Evolutionary conservation across 352 stramenopile genomes (phyloP), one percentile per base, ranked within the genome.

Genomic region (Elongisporangium anandrum): DNA sequence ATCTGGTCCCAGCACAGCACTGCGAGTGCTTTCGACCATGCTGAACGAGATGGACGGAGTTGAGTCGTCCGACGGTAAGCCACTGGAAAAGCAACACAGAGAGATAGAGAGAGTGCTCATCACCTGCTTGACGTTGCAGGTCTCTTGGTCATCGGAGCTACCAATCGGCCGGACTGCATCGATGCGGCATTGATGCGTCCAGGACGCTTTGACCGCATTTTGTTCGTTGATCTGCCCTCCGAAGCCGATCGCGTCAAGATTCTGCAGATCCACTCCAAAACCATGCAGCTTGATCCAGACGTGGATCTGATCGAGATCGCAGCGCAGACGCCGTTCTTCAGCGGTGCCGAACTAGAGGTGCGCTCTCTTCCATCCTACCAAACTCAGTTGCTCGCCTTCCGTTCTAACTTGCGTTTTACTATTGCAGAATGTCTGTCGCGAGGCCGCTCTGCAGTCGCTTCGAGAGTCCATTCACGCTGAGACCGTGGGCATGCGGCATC

Each of bases 1-100:
- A 12, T 69, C 67, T 6, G 78, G 80, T 0, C 83, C 75, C 2
- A 90, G 73, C 41, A 89, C 91, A 8, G 71, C 88, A 10, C 72
- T 88, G 63, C 91, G 97, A 39, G 93, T 99, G 22, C 92, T 99
- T 53, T 98, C 97, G 41, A 98, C 97, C 51, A 89, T 99, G 70
- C 76, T 99, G 16, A 98, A 97, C 50, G 96, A 99, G 69, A 99
- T 99, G 85, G 96, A 99, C 67, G 97, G 96, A 34, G 94, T 99
- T 38, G 95, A 98, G 60, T 90, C 86, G 19, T 81, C 92, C 2
- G 96, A 98, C 62, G 97, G 85, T 78, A 56, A 12, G 50, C 23
- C 23, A 16, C 5, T 45, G 16, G 8, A 3, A 22, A 50, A 7
- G 29, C 7, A 13, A 13, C 7, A n/a, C n/a, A n/a, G n/a, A n/a